Percentiles rank a stretch among this genome's conserved stretches.
Evolutionary conservation across 2,329 filamentous ascomycete species (phyloP).

Genomic region (Paraphoma sp.): DNA sequence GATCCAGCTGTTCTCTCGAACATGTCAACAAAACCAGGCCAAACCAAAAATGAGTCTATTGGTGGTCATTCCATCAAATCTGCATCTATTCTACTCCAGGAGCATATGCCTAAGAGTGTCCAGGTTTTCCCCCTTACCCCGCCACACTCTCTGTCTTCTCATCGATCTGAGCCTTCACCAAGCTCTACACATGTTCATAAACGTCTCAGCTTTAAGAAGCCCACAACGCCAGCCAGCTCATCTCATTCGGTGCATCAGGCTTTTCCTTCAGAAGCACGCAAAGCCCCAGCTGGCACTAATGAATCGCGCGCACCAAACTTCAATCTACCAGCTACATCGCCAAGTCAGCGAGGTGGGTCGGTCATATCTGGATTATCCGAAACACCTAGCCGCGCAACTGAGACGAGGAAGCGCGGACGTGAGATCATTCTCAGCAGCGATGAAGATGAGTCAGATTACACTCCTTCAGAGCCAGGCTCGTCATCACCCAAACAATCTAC

Average conservation of each 20-base stretch:
- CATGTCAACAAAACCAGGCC: too few relatives aligned
- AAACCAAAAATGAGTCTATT: too few relatives aligned
- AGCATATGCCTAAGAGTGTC: too few relatives aligned
- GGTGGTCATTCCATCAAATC: too few relatives aligned
- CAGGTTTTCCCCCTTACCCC: too few relatives aligned
- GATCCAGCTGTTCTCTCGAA: too few relatives aligned
- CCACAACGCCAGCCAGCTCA: slow-evolving; percentile 6
- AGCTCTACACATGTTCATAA: too few relatives aligned
- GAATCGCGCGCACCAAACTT: slow-evolving; percentile 7
- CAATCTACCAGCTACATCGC: neutral
- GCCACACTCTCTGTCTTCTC: too few relatives aligned
- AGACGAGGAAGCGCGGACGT: slow-evolving; percentile 6
- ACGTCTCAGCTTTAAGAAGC: too few relatives aligned
- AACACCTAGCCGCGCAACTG: neutral
- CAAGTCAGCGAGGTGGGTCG: slow-evolving; percentile 1
- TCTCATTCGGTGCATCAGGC: neutral
- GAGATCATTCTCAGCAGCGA: slow-evolving; percentile 13
- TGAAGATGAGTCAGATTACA: slow-evolving; percentile 11
- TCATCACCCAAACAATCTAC: neutral
- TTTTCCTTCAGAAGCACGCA: neutral
- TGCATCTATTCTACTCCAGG: too few relatives aligned
- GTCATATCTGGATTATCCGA: slow-evolving; percentile 1
- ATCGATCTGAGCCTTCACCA: too few relatives aligned
- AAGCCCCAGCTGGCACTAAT: slow-evolving; percentile 1
- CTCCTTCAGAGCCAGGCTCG: slow-evolving; percentile 9